Percentiles rank a stretch among this genome's conserved stretches.
Conservation (phyloP, 2,329 filamentous ascomycete genomes). For the Penicillium vulpinum region DNA sequence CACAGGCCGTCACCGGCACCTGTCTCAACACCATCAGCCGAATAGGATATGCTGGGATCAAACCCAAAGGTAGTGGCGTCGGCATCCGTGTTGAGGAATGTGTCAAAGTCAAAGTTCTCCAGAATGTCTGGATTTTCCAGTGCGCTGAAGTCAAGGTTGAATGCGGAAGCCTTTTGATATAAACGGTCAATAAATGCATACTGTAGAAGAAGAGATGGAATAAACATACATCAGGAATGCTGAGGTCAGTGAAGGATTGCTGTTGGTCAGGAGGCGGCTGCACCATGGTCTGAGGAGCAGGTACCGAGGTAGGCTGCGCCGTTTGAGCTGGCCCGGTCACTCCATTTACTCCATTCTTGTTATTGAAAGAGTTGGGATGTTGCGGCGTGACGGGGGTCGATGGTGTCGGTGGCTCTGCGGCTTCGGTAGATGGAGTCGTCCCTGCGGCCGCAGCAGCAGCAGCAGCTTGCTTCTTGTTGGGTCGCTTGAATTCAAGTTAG, state of each 20-base stretch:
- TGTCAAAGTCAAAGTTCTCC: slow-evolving; percentile 65
- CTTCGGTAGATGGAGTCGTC: slow-evolving; percentile 48
- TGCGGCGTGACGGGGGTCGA: slow-evolving; percentile 52
- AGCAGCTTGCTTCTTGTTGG: slow-evolving; percentile 45
- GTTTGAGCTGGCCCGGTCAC: slow-evolving; percentile 37
- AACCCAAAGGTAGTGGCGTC: slow-evolving; percentile 46
- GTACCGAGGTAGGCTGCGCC: slow-evolving; percentile 38
- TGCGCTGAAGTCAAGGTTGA: slow-evolving; percentile 47
- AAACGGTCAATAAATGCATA: neutral
- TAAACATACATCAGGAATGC: slow-evolving; percentile 41
- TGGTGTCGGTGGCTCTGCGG: slow-evolving; percentile 49
- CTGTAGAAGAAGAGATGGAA: neutral
- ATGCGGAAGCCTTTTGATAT: slow-evolving; percentile 31
- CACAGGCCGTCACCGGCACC: slow-evolving; percentile 41
- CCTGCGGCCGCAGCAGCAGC: slow-evolving; percentile 42
- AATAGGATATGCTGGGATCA: slow-evolving; percentile 41
- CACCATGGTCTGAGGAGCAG: slow-evolving; percentile 38
- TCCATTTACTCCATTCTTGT: slow-evolving; percentile 39
- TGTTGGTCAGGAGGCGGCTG: slow-evolving; percentile 38
- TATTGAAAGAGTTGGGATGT: slow-evolving; percentile 48
- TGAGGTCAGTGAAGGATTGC: slow-evolving; percentile 36
- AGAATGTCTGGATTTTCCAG: slow-evolving; percentile 50
- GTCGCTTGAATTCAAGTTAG: slow-evolving; percentile 35
- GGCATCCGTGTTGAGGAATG: slow-evolving; percentile 61
- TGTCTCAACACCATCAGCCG: slow-evolving; percentile 46